A percentile compares a stretch with the other conserved stretches of the same genome.
Conservation (phyloP, 371 early-diverging fungal species). For the Mortierella sp. region DNA sequence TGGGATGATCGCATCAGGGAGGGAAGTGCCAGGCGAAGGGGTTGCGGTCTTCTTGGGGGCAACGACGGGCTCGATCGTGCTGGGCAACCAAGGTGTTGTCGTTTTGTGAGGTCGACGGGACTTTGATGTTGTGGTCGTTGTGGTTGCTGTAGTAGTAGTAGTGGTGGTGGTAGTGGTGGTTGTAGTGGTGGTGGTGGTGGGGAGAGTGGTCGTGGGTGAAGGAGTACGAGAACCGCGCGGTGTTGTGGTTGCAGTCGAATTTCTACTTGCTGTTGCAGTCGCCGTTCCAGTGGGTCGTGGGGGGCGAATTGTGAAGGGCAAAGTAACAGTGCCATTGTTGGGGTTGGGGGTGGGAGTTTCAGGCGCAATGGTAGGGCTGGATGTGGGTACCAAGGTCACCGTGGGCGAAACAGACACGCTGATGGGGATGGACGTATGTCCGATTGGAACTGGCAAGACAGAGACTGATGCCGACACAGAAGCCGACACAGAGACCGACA, state of each 20-base stretch:
- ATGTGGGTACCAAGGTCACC: background rate
- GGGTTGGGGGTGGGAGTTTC: background rate
- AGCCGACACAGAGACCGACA: background rate
- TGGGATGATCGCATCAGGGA: conserved; percentile 52
- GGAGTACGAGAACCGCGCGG: background rate
- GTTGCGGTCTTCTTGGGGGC: conserved; percentile 32
- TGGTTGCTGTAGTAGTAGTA: conserved; percentile 20
- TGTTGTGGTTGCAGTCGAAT: background rate
- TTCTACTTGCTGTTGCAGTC: background rate
- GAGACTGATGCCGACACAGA: background rate
- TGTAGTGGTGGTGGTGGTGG: background rate
- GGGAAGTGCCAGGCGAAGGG: conserved; percentile 46
- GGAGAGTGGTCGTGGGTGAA: background rate
- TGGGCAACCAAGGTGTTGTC: conserved; percentile 49
- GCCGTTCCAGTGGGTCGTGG: conserved; percentile 1
- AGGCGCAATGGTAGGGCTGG: background rate
- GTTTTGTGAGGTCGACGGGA: conserved; percentile 27
- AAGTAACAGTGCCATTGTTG: background rate
- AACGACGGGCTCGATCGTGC: conserved; percentile 37
- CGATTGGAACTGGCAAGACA: background rate
- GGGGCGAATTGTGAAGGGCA: background rate
- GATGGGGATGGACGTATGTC: background rate
- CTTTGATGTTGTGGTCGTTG: conserved; percentile 15
- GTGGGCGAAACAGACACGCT: background rate
- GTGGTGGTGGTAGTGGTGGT: conserved; percentile 17